Evolutionary conservation across 164 flowering plant species (phyloP).

Genomic region (Aristolochia contorta): DNA sequence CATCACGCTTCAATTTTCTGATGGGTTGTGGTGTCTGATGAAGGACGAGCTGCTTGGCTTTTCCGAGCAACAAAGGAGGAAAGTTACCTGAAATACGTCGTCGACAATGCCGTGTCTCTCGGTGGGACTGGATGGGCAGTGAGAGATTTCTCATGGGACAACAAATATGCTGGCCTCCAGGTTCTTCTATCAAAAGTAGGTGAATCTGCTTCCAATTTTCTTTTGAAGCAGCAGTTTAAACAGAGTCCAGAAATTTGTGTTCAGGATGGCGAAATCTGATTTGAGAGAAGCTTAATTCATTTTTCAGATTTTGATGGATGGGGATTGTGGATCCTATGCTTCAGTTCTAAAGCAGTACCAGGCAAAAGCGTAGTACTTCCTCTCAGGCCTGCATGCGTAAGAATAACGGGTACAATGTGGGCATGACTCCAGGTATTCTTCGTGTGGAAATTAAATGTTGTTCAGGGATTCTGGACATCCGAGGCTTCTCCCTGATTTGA

Average conservation of each 20-base stretch:
- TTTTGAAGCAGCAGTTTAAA: too few relatives aligned
- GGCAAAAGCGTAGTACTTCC: constrained; percentile 78
- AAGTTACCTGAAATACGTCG: constrained; percentile 57
- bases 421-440: constrained; percentile 69
- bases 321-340: constrained; percentile 34
- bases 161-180: constrained; percentile 87
- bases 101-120: constrained; percentile 49
- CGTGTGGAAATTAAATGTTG: too few relatives aligned
- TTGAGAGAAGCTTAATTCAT: not conserved
- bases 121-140: constrained; percentile 88
- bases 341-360: constrained; percentile 55
- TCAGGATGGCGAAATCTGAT: not conserved
- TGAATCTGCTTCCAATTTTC: not conserved
- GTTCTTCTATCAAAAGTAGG: constrained; percentile 66
- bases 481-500: not conserved
- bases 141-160: constrained; percentile 85
- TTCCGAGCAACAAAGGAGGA: constrained; percentile 56
- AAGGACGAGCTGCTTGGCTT: constrained; percentile 93
- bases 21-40: constrained; percentile 1
- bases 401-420: constrained; percentile 69
- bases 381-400: constrained; percentile 72
- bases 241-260: too few relatives aligned
- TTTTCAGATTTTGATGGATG: constrained; percentile 56
- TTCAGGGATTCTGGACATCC: too few relatives aligned
- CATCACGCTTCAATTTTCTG: not conserved